Evolutionary conservation across 441 rosid genomes (phyloP), one percentile per base, ranked within the genome.

Genomic region (Euphorbia celastroides): DNA sequence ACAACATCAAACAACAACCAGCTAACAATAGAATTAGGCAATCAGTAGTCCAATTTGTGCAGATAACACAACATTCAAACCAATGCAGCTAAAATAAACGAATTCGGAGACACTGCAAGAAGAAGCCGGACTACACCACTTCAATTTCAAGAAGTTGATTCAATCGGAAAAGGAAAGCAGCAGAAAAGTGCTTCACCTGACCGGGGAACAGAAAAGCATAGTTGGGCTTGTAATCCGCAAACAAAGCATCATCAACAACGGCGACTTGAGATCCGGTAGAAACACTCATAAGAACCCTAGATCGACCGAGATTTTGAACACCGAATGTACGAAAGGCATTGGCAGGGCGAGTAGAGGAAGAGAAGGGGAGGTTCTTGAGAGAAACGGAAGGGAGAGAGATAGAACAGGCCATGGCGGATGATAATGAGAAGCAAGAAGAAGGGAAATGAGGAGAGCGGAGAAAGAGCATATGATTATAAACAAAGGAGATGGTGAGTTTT

Each of bases 181-280:
- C 10, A 17, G 5, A 0, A 11, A 31, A 58, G 42, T 6, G 32
- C 17, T 26, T 20, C 10, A 95, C 99, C 96, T 95, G 99, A 64
- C 98, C 99, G 41, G 98, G 99, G 57, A 92, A 94, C 31, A 89
- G 82, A 80, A 94, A 94, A 65, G 97, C 94, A 51, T 69, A 56
- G 71, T 76, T 75, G 66, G 99, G 89, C 75, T 86, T 89, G 79
- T 92, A 94, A 79, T 88, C 94, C 44, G 78, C 76, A 74, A 94
- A 92, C 72, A 82, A 68, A 67, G 86, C 74, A 65, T 91, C 97
- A 55, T 80, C 78, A 62, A 83, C 73, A 20, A 75, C 52, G 16
- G 31, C 57, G 31, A 36, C 56, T 60, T 86, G 91, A 55, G 87
- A 82, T 77, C 91, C 91, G 62, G 74, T 79, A 1, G 97, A 84